These are phyloP conservation scores for Henckelia pumila DNA, from an alignment of 257 asterid species.

Conservation along the genomic window DNA sequence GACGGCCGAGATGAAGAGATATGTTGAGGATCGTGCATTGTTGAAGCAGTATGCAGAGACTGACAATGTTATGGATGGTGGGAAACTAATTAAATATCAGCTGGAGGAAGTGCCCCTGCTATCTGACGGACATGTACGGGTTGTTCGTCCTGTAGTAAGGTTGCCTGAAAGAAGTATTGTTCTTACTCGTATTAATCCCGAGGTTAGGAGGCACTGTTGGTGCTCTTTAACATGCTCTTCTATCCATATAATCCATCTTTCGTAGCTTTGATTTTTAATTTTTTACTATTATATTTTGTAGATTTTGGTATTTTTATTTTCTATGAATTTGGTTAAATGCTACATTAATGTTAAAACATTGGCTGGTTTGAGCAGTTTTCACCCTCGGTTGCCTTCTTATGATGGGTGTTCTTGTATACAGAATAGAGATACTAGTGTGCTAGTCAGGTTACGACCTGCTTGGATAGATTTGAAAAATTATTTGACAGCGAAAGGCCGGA, in stretches of 20 bases:
- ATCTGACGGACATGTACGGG: constrained; percentile 60
- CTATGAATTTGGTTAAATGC: constrained; percentile 4
- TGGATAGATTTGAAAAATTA: constrained; percentile 93
- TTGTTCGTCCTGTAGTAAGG: constrained; percentile 84
- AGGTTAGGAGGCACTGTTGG: constrained; percentile 55
- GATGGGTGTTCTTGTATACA: constrained; percentile 38
- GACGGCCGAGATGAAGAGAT: constrained; percentile 93
- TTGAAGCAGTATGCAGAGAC: constrained; percentile 88
- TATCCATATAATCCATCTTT: constrained; percentile 9
- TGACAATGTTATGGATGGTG: constrained; percentile 79
- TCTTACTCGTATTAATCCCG: constrained; percentile 95
- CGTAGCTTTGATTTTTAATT: constrained; percentile 16
- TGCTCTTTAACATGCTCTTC: constrained; percentile 15
- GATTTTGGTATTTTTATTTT: constrained; percentile 9
- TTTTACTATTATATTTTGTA: not conserved
- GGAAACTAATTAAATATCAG: constrained; percentile 58
- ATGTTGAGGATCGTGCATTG: constrained; percentile 76
- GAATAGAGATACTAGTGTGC: constrained; percentile 96
- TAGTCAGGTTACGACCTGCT: constrained; percentile 94
- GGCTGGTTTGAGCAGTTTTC: constrained; percentile 13
- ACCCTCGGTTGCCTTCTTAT: constrained; percentile 24
- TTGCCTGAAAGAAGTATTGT: constrained; percentile 79
- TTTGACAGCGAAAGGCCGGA: constrained; percentile 89
- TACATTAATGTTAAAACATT: constrained; percentile 12
- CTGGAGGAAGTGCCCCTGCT: constrained; percentile 75